A percentile compares a stretch with the other conserved stretches of the same genome.
Conservation (phyloP, 495 filamentous ascomycete species). For the Wilcoxina mikolae region DNA sequence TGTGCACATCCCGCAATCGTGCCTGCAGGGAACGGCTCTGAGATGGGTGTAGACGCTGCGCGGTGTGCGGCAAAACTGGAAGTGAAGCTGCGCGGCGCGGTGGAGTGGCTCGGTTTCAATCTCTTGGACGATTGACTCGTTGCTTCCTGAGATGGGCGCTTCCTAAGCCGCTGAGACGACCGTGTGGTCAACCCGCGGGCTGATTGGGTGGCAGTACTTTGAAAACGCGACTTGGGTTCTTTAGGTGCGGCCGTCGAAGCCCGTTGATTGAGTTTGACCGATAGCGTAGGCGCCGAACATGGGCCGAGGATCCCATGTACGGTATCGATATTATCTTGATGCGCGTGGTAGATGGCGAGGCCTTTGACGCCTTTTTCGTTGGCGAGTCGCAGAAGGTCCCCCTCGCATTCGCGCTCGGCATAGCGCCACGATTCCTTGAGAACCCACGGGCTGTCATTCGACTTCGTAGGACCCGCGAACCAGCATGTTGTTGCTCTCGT, state of each 20-base stretch:
- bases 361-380: neutral
- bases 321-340: neutral
- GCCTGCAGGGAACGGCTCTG: too few species aligned
- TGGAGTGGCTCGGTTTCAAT: too few species aligned
- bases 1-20: too few species aligned
- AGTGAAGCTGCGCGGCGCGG: too few species aligned
- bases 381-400: neutral
- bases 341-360: conserved; percentile 1
- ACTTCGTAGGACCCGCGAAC: neutral
- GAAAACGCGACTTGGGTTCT: too few species aligned
- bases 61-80: too few species aligned
- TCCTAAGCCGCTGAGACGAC: too few species aligned
- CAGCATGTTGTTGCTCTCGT: conserved; percentile 5
- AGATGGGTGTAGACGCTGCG: too few species aligned
- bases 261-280: neutral
- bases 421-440: neutral
- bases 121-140: too few species aligned
- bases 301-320: neutral
- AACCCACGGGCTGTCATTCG: neutral
- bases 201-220: too few species aligned
- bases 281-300: neutral
- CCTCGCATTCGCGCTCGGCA: neutral
- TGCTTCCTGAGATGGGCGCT: too few species aligned
- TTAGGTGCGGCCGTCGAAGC: neutral
- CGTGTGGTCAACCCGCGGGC: too few species aligned